Percentiles rank a stretch among this genome's conserved stretches.
Evolutionary conservation across 2,329 filamentous ascomycete genomes (phyloP).

Genomic region (Dryadomyces sulphureus): DNA sequence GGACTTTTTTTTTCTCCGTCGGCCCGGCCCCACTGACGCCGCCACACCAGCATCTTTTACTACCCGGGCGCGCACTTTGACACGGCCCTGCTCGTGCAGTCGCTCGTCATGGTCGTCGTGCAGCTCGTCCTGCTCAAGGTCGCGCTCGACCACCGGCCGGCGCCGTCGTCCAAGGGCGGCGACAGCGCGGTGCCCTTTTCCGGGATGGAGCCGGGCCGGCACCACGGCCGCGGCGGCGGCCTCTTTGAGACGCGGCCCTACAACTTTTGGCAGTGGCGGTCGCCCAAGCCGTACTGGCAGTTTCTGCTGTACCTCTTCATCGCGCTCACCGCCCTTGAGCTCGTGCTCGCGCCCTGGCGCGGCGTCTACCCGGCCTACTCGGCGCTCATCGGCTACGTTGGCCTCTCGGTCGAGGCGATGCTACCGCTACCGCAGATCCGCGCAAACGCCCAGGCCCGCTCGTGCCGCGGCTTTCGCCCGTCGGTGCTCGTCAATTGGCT

Average conservation of each 20-base stretch:
- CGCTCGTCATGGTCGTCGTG: slow-evolving; percentile 49
- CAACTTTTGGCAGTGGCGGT: slow-evolving; percentile 73
- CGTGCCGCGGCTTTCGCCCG: slow-evolving; percentile 63
- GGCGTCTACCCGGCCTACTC: slow-evolving; percentile 52
- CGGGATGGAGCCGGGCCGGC: slow-evolving; percentile 23
- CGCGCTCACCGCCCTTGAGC: slow-evolving; percentile 44
- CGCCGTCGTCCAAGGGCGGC: slow-evolving; percentile 43
- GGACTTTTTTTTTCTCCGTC: slow-evolving; percentile 17
- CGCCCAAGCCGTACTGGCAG: slow-evolving; percentile 64
- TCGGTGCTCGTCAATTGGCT: slow-evolving; percentile 69
- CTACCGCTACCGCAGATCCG: slow-evolving; percentile 68
- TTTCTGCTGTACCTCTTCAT: slow-evolving; percentile 56
- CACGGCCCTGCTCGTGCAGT: slow-evolving; percentile 46
- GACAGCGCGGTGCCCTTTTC: slow-evolving; percentile 49
- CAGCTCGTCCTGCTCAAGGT: slow-evolving; percentile 51
- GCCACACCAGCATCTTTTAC: slow-evolving; percentile 44
- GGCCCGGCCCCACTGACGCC: background rate
- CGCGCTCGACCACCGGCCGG: slow-evolving; percentile 51
- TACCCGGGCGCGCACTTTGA: slow-evolving; percentile 55
- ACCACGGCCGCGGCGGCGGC: slow-evolving; percentile 9
- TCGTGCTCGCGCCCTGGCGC: slow-evolving; percentile 47
- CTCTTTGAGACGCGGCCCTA: slow-evolving; percentile 42
- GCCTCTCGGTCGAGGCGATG: slow-evolving; percentile 65
- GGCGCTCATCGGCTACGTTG: slow-evolving; percentile 54
- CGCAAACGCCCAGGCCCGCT: slow-evolving; percentile 51